Conservation (phyloP, 768 basidiomycete genomes). For the Auricularia auricula-judae region DNA sequence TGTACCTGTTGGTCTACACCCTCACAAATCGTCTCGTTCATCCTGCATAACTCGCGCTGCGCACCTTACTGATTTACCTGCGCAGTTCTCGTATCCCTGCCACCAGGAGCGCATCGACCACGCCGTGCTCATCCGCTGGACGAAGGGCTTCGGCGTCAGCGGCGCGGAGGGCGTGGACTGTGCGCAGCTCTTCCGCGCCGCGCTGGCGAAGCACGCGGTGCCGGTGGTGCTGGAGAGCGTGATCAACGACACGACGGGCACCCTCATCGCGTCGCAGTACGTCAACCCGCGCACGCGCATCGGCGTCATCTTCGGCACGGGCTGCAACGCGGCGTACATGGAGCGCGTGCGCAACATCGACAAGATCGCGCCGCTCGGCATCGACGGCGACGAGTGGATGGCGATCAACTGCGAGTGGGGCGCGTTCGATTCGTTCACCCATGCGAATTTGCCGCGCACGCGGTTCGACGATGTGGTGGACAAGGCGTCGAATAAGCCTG, state of each 20-base stretch:
- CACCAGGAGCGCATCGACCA: conserved; percentile 89
- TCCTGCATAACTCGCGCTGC: conserved; percentile 7
- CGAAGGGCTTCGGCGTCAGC: conserved; percentile 91
- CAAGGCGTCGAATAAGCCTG: conserved; percentile 90
- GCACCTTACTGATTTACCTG: conserved; percentile 5
- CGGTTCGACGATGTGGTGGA: conserved; percentile 92
- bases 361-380: conserved; percentile 69
- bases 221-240: conserved; percentile 75
- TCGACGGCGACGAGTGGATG: conserved; percentile 60
- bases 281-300: conserved; percentile 86
- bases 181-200: conserved; percentile 82
- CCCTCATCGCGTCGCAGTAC: conserved; percentile 93
- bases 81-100: conserved; percentile 91
- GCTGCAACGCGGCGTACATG: conserved; percentile 98
- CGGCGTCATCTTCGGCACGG: conserved; percentile 95
- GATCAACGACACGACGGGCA: conserved; percentile 98
- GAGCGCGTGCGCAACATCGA: conserved; percentile 76
- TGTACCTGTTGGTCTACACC: too few relatives aligned
- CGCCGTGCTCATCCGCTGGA: conserved; percentile 92
- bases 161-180: conserved; percentile 92
- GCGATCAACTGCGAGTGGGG: conserved; percentile 99
- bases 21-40: not conserved
- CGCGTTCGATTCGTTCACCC: conserved; percentile 92
- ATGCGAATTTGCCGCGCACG: conserved; percentile 89
- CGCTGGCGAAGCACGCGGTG: conserved; percentile 68